phyloP scores from a whole-genome alignment of 345 rosid species.

The Gossypium thurberi region DNA sequence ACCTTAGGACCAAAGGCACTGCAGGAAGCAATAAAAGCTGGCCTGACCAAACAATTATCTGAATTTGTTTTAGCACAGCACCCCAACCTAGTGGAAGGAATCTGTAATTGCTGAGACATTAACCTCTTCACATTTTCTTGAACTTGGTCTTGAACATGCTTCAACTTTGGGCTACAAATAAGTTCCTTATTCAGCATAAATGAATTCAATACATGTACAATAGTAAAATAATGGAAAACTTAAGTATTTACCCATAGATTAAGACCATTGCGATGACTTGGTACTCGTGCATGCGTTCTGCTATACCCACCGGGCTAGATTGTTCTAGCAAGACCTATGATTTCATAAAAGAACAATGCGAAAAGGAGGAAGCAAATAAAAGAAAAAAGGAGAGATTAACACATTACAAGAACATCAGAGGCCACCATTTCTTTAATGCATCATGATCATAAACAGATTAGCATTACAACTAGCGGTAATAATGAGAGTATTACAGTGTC shows the following conservation, averaged over 20 bases:
- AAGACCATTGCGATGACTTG: constrained; percentile 46
- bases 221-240: not conserved
- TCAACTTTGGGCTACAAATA: constrained; percentile 57
- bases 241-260: not conserved
- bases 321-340: constrained; percentile 64
- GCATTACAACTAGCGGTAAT: not conserved
- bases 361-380: not conserved
- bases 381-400: not conserved
- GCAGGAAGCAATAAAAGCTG: constrained; percentile 68
- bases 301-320: constrained; percentile 36
- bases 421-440: not conserved
- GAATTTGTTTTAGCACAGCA: constrained; percentile 16
- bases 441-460: not conserved
- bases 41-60: constrained; percentile 30
- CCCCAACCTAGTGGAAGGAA: constrained; percentile 32
- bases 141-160: constrained; percentile 52
- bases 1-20: constrained; percentile 82
- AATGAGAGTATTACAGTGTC: constrained; percentile 49
- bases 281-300: constrained; percentile 66
- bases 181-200: constrained; percentile 13
- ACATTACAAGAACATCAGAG: not conserved
- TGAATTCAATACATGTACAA: not conserved
- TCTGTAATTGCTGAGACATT: constrained; percentile 64
- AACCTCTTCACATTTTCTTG: constrained; percentile 71
- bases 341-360: not conserved